Evolutionary conservation across 2,329 filamentous ascomycete species (phyloP), one percentile per base, ranked within the genome.

Genomic region (Colletotrichum sp.): DNA sequence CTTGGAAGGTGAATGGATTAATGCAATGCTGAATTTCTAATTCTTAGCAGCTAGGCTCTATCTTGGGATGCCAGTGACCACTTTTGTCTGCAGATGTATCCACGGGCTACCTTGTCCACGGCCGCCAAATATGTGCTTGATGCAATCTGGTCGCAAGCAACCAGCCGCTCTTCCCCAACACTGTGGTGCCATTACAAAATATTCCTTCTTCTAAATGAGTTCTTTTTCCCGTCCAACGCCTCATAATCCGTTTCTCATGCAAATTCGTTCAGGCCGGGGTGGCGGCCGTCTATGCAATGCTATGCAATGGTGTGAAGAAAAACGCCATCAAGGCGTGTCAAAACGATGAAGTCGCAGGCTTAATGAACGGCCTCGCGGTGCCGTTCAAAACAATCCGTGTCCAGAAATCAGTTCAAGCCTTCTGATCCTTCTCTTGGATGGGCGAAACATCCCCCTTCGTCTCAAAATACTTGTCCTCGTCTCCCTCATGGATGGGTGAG

Each of bases 211-310:
- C 63, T 52, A 57, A 55, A 29, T 11, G 30, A 39, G 12, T 19
- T 34, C 11, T n/a, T 61, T 57, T 44, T 25, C 4, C 63, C 66
- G 30, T 16, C 74, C 22, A 77, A 77, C 74, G 76, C 76, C 74
- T 73, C 61, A 70, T 77, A 55, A 75, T 74, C 66, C 71, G 39
- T 77, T 59, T 57, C 64, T 77, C 76, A 77, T 77, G 70, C 36
- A 66, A 59, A 27, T 72, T 77, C 74, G 70, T 77, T 29, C 67
- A 67, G 70, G 32, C 52, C 62, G 32, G 15, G n/a, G 44, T 27
- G 16, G n/a, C 39, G 69, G 32, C 62, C 76, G 62, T 55, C 63
- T 62, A 66, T 65, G 59, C 49, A 66, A 75, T 75, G 75, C 71
- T 66, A 66, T 62, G 75, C 52, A 75, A 49, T 75, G 8, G 44